These are phyloP conservation scores for Firmiana major DNA, from an alignment of 345 rosid genomes.

Conservation along the genomic window DNA sequence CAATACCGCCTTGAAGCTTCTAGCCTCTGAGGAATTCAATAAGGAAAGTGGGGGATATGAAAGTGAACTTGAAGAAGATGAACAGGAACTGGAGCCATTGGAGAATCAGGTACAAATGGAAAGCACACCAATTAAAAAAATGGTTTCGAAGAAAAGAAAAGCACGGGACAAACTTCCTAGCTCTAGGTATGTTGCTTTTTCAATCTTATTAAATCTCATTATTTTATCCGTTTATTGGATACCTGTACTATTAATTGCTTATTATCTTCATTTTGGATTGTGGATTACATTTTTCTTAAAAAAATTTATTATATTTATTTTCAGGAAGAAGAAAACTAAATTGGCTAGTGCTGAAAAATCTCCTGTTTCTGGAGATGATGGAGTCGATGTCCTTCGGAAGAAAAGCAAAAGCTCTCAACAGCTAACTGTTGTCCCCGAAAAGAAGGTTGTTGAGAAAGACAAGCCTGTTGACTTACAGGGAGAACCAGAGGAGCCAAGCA, in stretches of 20 bases:
- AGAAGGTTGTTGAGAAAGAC: conserved; percentile 26
- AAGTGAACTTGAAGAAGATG: conserved; percentile 60
- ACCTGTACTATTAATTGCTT: neutral
- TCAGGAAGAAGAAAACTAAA: conserved; percentile 73
- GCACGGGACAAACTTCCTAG: conserved; percentile 48
- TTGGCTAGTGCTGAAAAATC: conserved; percentile 38
- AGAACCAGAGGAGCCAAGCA: conserved; percentile 21
- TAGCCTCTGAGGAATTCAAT: conserved; percentile 65
- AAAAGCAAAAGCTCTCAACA: conserved; percentile 28
- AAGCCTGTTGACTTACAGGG: conserved; percentile 21
- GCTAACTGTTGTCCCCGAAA: neutral
- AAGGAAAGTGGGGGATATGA: conserved; percentile 59
- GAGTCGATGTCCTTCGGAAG: conserved; percentile 8
- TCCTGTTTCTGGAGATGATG: conserved; percentile 24
- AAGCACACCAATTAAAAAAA: conserved; percentile 28
- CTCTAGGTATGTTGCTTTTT: conserved; percentile 50
- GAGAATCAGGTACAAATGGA: conserved; percentile 27
- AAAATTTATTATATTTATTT: neutral
- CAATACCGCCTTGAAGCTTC: conserved; percentile 36
- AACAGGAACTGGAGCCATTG: conserved; percentile 18
- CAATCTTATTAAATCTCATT: neutral
- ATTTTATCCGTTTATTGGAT: neutral
- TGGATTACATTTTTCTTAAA: neutral
- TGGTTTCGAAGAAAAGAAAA: conserved; percentile 67
- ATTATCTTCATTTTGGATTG: neutral